These are phyloP conservation scores for Beauveria medogensis DNA, from an alignment of 2,329 filamentous ascomycete genomes.

Conservation along the genomic window DNA sequence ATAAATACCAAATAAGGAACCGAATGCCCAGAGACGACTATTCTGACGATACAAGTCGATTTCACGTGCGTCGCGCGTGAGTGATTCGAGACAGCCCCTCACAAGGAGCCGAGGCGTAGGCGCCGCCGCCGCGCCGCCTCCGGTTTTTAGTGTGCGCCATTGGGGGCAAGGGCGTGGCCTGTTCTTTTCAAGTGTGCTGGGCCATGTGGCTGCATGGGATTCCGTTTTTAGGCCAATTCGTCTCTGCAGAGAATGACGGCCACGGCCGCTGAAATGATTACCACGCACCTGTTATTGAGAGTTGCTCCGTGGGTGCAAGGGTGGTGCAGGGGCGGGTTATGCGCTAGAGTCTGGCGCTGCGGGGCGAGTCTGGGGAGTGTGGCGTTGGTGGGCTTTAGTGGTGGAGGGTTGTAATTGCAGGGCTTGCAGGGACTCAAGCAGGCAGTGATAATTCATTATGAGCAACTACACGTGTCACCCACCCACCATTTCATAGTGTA, in stretches of 20 bases:
- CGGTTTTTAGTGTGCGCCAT: slow-evolving; percentile 2
- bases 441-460: too few relatives aligned
- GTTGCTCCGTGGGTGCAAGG: too few relatives aligned
- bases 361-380: slow-evolving; percentile 1
- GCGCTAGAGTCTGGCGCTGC: background rate
- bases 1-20: background rate
- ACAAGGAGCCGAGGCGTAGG: slow-evolving; percentile 10
- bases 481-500: too few relatives aligned
- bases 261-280: background rate
- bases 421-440: background rate
- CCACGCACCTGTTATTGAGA: too few relatives aligned
- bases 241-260: background rate
- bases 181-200: background rate
- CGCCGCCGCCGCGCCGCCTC: background rate
- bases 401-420: background rate
- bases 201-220: background rate
- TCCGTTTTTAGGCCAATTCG: background rate
- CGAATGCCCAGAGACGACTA: too few relatives aligned
- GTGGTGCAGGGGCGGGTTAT: background rate
- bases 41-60: background rate
- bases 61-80: slow-evolving; percentile 2
- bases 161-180: background rate
- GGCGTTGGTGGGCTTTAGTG: background rate
- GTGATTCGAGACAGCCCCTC: background rate
- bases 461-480: too few relatives aligned